Base-by-base conservation (phyloP, 192 early-diverging fungal genomes). In the Backusella australiensis region DNA sequence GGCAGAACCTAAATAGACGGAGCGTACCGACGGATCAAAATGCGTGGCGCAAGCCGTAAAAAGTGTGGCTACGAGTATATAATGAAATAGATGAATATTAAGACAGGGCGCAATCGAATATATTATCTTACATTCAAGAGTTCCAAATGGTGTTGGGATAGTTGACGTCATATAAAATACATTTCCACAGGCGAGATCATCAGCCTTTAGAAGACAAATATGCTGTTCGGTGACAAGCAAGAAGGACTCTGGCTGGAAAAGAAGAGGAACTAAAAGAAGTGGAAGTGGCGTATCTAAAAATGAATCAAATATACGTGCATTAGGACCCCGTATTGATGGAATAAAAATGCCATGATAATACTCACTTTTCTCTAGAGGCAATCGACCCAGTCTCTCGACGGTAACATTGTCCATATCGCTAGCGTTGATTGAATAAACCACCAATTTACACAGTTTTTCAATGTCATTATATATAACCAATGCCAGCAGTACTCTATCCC, bases 141-240 rank as follows among this genome's bases (percentile, higher is more conserved):
- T 35, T 23, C 44, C 65, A 34, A 72, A 39, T 29, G 32, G 23
- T 38, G 32, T 26, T 23, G 71, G 71, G 12, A 81, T 66, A n/a
- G 32, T 4, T 8, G 19, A 19, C 6, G 49, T 66, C 1, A 72
- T 75, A 65, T 77, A 73, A 5, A 77, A 41, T 1, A 81, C 79
- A 32, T 81, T 81, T 34, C 79, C 79, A 35, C 71, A 77, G 9
- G 72, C 46, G 1, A 81, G 35, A 63, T 81, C 79, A 26, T 76
- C 75, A 0, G 75, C 38, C 15, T 65, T 65, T 7, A 81, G 49
- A 35, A 77, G 42, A 67, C 70, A 76, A 2, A 76, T 42, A 14
- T 72, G 32, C 34, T 56, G 35, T 63, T 81, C 79, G 72, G 79
- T 81, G 23, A 81, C 75, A 6, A 81, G 38, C n/a, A 81, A 63